Evolutionary conservation across 2,329 filamentous ascomycete genomes (phyloP).

Genomic region (Thielaviopsis ethacetica): DNA sequence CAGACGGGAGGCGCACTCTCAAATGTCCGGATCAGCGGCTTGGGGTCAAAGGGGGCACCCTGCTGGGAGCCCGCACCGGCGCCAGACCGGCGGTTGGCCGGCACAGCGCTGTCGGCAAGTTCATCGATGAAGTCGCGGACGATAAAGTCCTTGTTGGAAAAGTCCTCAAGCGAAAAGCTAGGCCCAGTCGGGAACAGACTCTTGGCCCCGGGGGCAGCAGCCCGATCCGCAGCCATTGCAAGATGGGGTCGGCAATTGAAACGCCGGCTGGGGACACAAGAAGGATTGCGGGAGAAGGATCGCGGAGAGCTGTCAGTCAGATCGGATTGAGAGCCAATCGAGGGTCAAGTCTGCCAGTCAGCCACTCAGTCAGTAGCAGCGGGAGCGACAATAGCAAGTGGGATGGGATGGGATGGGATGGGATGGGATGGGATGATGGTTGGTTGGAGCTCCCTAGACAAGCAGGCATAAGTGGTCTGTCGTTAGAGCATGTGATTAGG

Average conservation of each 20-base stretch:
- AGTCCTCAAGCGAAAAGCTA: constrained; percentile 75
- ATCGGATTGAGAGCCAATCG: no score
- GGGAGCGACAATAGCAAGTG: background rate
- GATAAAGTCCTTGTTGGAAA: constrained; percentile 84
- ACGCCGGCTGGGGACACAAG: background rate
- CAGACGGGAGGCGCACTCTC: constrained; percentile 38
- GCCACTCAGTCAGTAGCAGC: background rate
- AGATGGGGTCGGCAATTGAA: background rate
- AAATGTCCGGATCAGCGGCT: constrained; percentile 90
- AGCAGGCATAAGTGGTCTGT: background rate
- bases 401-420: background rate
- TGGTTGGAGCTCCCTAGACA: background rate
- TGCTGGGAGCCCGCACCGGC: constrained; percentile 21
- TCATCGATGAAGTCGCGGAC: constrained; percentile 95
- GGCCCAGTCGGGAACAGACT: constrained; percentile 63
- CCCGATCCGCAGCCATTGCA: constrained; percentile 7
- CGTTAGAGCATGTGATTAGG: background rate
- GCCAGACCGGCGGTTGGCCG: constrained; percentile 64
- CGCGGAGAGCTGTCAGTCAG: background rate
- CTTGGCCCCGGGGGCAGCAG: constrained; percentile 31
- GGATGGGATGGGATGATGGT: no score
- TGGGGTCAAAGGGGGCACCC: constrained; percentile 70
- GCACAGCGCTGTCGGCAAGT: constrained; percentile 69
- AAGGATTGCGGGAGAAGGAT: background rate
- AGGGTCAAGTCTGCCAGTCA: no score